A percentile compares a stretch with the other conserved stretches of the same genome.
phyloP scores from a whole-genome alignment of 2,329 filamentous ascomycete genomes.

The Beauveria sp. region DNA sequence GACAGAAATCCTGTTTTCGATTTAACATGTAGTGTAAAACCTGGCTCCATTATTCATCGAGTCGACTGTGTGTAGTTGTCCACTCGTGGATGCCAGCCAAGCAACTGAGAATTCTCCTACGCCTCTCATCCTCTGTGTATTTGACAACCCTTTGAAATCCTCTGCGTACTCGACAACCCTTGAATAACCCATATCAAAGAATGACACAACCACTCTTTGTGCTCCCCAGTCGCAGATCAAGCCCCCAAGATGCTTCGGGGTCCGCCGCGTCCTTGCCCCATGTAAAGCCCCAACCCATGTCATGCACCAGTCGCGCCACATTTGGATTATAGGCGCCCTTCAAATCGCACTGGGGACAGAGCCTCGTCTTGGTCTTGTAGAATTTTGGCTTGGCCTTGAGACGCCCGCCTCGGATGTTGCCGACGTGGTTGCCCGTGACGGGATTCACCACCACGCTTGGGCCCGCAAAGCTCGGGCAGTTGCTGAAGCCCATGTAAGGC shows the following conservation, averaged over 20 bases:
- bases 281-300: conserved; percentile 36
- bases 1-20: too few species aligned
- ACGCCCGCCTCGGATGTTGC: neutral
- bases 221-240: conserved; percentile 24
- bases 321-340: conserved; percentile 39
- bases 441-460: conserved; percentile 18
- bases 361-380: conserved; percentile 27
- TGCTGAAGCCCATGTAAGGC: conserved; percentile 42
- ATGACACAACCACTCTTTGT: conserved; percentile 20
- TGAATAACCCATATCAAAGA: conserved; percentile 18
- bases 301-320: conserved; percentile 35
- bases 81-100: neutral
- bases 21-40: too few species aligned
- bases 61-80: too few species aligned
- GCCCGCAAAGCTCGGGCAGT: conserved; percentile 36
- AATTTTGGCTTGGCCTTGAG: conserved; percentile 28
- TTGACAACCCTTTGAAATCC: neutral
- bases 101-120: neutral
- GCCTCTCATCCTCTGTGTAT: too few species aligned
- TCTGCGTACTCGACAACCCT: too few species aligned
- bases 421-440: conserved; percentile 6
- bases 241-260: conserved; percentile 25
- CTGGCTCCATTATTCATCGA: neutral
- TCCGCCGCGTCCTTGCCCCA: conserved; percentile 38
- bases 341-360: conserved; percentile 36